Percentiles rank a stretch among this genome's conserved stretches.
phyloP scores from a whole-genome alignment of 345 rosid genomes.

The Aquilaria sinensis region DNA sequence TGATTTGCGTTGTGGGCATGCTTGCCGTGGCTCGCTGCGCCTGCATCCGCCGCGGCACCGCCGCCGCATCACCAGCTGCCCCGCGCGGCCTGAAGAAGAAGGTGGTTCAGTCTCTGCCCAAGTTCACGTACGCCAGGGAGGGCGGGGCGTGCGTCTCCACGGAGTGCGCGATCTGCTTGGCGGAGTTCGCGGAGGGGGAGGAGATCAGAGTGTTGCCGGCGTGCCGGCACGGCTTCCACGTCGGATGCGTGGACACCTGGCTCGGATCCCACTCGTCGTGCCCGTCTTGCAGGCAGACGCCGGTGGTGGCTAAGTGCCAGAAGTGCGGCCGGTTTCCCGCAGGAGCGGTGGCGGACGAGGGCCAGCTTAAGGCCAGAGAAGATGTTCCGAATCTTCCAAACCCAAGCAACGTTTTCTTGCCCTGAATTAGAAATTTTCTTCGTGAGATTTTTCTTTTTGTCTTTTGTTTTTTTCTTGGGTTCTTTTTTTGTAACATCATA shows the following conservation, averaged over 20 bases:
- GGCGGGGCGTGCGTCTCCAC: conserved; percentile 5
- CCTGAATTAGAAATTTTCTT: conserved; percentile 6
- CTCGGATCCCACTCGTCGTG: conserved; percentile 49
- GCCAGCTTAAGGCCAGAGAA: conserved; percentile 16
- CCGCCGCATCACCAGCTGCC: background rate
- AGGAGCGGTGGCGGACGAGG: background rate
- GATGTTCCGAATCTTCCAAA: conserved; percentile 3
- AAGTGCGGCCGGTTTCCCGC: conserved; percentile 32
- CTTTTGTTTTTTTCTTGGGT: too few species aligned
- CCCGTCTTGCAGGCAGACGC: conserved; percentile 65
- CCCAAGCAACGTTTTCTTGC: conserved; percentile 20
- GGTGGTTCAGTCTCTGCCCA: conserved; percentile 57
- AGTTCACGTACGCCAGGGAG: conserved; percentile 36
- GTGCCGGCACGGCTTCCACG: conserved; percentile 59
- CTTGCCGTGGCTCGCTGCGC: conserved; percentile 60
- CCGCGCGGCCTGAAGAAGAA: conserved; percentile 56
- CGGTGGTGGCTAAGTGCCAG: conserved; percentile 29
- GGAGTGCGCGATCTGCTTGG: conserved; percentile 56
- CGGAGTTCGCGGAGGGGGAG: conserved; percentile 45
- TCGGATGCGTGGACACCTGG: conserved; percentile 63
- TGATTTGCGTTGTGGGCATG: conserved; percentile 65
- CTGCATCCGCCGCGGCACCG: conserved; percentile 31
- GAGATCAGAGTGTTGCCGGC: conserved; percentile 52
- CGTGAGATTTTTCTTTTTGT: too few species aligned
- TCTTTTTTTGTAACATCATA: too few species aligned